Evolutionary conservation across 768 basidiomycete genomes (phyloP), one percentile per base, ranked within the genome.

Genomic region (Macrolepiota fuliginosa): DNA sequence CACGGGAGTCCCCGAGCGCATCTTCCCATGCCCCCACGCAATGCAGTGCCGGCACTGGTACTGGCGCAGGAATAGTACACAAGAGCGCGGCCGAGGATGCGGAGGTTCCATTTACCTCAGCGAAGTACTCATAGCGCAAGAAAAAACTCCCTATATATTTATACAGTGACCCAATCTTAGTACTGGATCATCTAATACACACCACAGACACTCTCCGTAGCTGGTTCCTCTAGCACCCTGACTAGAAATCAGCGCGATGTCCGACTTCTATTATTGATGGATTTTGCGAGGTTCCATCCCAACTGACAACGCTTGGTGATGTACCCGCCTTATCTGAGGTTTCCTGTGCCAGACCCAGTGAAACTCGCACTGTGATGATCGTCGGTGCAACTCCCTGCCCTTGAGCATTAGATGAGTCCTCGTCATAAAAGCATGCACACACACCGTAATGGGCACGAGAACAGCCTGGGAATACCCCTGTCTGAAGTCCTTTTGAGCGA

Each of bases 391-490:
- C 50, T 58, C 57, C 57, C 57, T 58, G 25, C 17, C 22, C 6
- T 25, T 25, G 1, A 25, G 4, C 7, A 39, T 56, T 35, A 56
- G 12, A 6, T 24, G n/a, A 24, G 12, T 24, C 19, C 19, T 15
- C 10, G 6, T 19, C 19, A 32, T 32, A 53, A 2, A n/a, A n/a
- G 27, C 19, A 11, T 3, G 22, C 9, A 6, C 24, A 40, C 57
- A 15, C 15, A 58, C 57, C 36, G 57, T 58, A 5, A 58, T 58
- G 10, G 57, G 57, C 22, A 58, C 35, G 22, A 58, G 57, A 50
- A 58, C 25, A 2, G 57, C 57, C 36, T 58, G 57, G 5, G 57
- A 47, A 58, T 58, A 58, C 11, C 57, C 57, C 32, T 58, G 57
- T 17, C 13, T 58, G 25, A 58, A 58, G 47, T 58, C 36, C 24